A percentile compares a stretch with the other conserved stretches of the same genome.
Evolutionary conservation across 2,329 filamentous ascomycete genomes (phyloP).

Genomic region (Neonectria hederae): DNA sequence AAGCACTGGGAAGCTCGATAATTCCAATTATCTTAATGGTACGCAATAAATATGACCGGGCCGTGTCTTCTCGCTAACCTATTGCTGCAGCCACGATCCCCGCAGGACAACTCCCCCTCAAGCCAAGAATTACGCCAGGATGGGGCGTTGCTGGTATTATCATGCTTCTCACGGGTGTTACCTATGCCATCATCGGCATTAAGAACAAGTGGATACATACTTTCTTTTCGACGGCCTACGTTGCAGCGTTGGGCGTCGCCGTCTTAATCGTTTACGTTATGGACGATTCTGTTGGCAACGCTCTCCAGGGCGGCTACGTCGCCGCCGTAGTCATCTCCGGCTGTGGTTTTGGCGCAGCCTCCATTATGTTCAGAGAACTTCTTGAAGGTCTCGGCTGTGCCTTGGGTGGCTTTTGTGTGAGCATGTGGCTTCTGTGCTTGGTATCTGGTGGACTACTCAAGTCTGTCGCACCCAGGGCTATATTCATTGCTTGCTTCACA

Average conservation of each 20-base stretch:
- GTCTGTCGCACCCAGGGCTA: slow-evolving; percentile 68
- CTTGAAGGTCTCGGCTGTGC: slow-evolving; percentile 84
- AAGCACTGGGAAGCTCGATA: slow-evolving; percentile 36
- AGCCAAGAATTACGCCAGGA: slow-evolving; percentile 80
- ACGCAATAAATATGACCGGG: slow-evolving; percentile 18
- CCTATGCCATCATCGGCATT: slow-evolving; percentile 81
- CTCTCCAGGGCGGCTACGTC: slow-evolving; percentile 86
- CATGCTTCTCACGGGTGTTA: slow-evolving; percentile 75
- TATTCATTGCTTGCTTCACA: slow-evolving; percentile 80
- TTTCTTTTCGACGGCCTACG: slow-evolving; percentile 80
- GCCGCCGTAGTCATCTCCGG: slow-evolving; percentile 81
- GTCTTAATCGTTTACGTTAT: slow-evolving; percentile 91
- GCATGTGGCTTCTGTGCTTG: slow-evolving; percentile 90
- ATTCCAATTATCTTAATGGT: slow-evolving; percentile 50
- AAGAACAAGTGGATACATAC: slow-evolving; percentile 83
- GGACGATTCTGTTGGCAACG: slow-evolving; percentile 77
- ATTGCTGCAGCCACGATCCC: slow-evolving; percentile 54
- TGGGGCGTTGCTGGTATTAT: slow-evolving; percentile 82
- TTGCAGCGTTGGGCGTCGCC: slow-evolving; percentile 76
- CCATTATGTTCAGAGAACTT: slow-evolving; percentile 83
- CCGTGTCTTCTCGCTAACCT: slow-evolving; percentile 12
- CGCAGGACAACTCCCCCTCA: slow-evolving; percentile 71
- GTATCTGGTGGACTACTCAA: slow-evolving; percentile 78
- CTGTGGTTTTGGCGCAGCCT: slow-evolving; percentile 74
- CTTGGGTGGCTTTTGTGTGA: slow-evolving; percentile 84